phyloP scores from a whole-genome alignment of 768 basidiomycete genomes.

The Aureoboletus auriporus region DNA sequence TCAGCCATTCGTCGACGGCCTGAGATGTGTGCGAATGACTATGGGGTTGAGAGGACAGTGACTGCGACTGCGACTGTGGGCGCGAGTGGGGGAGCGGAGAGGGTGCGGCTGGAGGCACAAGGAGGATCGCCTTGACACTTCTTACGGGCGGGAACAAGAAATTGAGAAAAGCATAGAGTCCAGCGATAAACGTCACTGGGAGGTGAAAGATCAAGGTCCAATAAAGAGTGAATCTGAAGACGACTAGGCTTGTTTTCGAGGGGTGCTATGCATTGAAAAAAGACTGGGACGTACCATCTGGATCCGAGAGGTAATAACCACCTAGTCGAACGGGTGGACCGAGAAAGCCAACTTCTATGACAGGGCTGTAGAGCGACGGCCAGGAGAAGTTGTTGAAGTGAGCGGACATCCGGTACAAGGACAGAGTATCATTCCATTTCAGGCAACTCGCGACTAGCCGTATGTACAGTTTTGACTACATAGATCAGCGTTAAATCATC shows the following conservation, averaged over 20 bases:
- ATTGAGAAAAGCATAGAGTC: constrained; percentile 40
- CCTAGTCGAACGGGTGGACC: constrained; percentile 28
- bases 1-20: constrained; percentile 6
- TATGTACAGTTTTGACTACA: too few species aligned
- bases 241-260: constrained; percentile 21
- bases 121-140: constrained; percentile 1
- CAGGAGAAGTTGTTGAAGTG: constrained; percentile 25
- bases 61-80: background rate
- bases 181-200: constrained; percentile 38
- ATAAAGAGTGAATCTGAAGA: constrained; percentile 45
- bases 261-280: background rate
- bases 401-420: background rate
- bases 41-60: background rate
- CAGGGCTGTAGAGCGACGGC: constrained; percentile 38
- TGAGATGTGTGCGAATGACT: background rate
- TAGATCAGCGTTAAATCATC: background rate
- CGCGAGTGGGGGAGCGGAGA: background rate
- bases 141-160: constrained; percentile 35
- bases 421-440: background rate
- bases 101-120: background rate
- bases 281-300: constrained; percentile 22
- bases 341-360: constrained; percentile 28
- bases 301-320: constrained; percentile 34
- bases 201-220: constrained; percentile 45
- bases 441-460: background rate